Base-by-base conservation (phyloP, 2,329 filamentous ascomycete species). In the Amauroascus niger region DNA sequence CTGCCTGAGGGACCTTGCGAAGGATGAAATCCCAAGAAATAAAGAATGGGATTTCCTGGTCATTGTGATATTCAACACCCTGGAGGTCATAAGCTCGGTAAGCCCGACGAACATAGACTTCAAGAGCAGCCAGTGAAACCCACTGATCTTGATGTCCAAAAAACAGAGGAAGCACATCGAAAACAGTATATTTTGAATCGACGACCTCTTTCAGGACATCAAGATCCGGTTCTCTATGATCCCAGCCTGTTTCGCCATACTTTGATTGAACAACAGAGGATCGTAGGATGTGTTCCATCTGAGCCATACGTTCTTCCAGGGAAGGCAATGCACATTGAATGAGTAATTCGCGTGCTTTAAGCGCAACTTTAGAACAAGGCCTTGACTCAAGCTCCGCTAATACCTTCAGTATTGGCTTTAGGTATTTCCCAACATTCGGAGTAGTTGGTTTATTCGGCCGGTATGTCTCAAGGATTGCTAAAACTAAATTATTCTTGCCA, bases 211-310 rank as follows among this genome's bases (percentile, higher is more conserved):
- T 95, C 74, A 98, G 85, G 59, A 95, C 78, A 20, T 94, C 86
- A 52, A 95, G 76, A 71, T 86, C 88, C 46, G 93, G 93, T 71
- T 96, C 87, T 61, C 93, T 81, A 74, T 98, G 93, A 59, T 96
- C 91, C 87, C 88, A 95, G 49, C 91, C 90, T 57, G 88, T 90
- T 78, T 98, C 93, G 56, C 93, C 93, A 65, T 98, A 98, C 62
- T 87, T 84, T n/a, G 90, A 95, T 71, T 98, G 89, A 6, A 96
- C 82, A 20, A 98, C 93, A 0, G 93, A 91, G 24, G 91, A 95
- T 56, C 90, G 87, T 53, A 98, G 79, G 60, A 98, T 98, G 71
- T 97, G 91, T 76, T 97, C 93, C 91, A 98, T 96, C 75, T 98
- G 93, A 6, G 86, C 81, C 24, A 87, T 87, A 62, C 93, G 85